Evolutionary conservation across 139 green algal species (phyloP).

Genomic region (Picochlorum sp.): DNA sequence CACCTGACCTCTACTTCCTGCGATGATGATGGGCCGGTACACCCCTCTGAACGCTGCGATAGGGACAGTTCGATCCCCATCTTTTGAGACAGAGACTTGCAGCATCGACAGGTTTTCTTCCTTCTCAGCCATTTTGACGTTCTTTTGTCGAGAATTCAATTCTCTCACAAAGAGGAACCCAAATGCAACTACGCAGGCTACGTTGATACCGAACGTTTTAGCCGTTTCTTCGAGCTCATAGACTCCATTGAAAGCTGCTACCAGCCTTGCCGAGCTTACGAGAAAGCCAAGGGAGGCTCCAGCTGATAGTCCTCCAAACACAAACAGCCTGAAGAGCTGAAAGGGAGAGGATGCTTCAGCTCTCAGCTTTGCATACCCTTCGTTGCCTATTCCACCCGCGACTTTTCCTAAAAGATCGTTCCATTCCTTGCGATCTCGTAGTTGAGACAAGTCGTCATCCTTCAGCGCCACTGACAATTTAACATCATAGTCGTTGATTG

Average conservation of each 20-base stretch:
- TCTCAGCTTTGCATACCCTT: conserved; percentile 49
- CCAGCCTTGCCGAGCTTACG: conserved; percentile 57
- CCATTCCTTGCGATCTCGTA: conserved; percentile 83
- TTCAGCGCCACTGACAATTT: conserved; percentile 71
- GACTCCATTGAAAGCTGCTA: conserved; percentile 45
- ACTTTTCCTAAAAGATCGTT: conserved; percentile 48
- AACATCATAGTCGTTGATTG: conserved; percentile 75
- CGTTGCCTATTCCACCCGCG: conserved; percentile 38
- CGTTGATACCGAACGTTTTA: conserved; percentile 79
- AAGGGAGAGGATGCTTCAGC: conserved; percentile 68
- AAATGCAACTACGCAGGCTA: conserved; percentile 43
- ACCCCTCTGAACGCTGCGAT: conserved; percentile 66
- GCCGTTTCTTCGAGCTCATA: conserved; percentile 61
- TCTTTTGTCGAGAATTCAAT: conserved; percentile 33
- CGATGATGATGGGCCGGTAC: conserved; percentile 66
- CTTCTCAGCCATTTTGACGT: conserved; percentile 40
- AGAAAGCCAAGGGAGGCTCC: conserved; percentile 70
- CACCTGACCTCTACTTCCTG: conserved; percentile 54
- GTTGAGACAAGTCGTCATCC: conserved; percentile 64
- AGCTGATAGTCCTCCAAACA: conserved; percentile 57
- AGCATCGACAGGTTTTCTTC: conserved; percentile 76
- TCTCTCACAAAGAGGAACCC: conserved; percentile 69
- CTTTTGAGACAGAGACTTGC: conserved; percentile 55
- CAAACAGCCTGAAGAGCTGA: conserved; percentile 62
- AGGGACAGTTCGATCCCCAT: conserved; percentile 42